Evolutionary conservation across 345 rosid genomes (phyloP).

Genomic region (Camelina hispida): DNA sequence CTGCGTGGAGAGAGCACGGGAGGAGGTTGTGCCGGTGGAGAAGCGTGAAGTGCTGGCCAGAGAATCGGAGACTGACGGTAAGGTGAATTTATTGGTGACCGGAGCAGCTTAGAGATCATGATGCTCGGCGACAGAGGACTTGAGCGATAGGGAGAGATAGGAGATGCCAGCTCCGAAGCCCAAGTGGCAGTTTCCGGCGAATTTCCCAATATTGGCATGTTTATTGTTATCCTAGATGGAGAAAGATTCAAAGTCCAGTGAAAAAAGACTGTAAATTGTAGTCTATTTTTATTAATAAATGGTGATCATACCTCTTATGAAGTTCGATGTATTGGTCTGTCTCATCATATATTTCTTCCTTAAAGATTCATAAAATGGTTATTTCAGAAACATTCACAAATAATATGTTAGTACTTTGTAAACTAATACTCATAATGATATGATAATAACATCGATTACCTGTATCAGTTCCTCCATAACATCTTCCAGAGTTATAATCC

Average conservation of each 20-base stretch:
- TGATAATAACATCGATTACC: constrained; percentile 37
- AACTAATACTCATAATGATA: not conserved
- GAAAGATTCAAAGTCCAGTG: not conserved
- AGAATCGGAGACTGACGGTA: constrained; percentile 55
- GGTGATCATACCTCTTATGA: constrained; percentile 54
- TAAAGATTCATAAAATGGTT: constrained; percentile 19
- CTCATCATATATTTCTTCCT: constrained; percentile 86
- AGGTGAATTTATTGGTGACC: constrained; percentile 58
- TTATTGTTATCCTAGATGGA: constrained; percentile 56
- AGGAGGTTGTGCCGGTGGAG: constrained; percentile 52
- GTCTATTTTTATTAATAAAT: not conserved
- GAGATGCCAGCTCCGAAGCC: constrained; percentile 50
- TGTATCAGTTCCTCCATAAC: constrained; percentile 87
- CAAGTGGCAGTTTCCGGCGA: constrained; percentile 52
- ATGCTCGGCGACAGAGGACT: constrained; percentile 53
- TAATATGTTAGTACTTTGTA: not conserved
- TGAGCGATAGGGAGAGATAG: constrained; percentile 51
- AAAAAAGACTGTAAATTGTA: constrained; percentile 1
- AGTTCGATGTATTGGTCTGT: constrained; percentile 69
- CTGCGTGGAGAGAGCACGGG: constrained; percentile 34
- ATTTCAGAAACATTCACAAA: not conserved
- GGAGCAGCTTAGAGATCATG: constrained; percentile 50
- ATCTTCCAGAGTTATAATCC: constrained; percentile 90
- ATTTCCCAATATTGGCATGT: constrained; percentile 50
- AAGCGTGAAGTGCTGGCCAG: constrained; percentile 54